phyloP scores from a whole-genome alignment of 495 filamentous ascomycete genomes.

The Trichoderma virens region DNA sequence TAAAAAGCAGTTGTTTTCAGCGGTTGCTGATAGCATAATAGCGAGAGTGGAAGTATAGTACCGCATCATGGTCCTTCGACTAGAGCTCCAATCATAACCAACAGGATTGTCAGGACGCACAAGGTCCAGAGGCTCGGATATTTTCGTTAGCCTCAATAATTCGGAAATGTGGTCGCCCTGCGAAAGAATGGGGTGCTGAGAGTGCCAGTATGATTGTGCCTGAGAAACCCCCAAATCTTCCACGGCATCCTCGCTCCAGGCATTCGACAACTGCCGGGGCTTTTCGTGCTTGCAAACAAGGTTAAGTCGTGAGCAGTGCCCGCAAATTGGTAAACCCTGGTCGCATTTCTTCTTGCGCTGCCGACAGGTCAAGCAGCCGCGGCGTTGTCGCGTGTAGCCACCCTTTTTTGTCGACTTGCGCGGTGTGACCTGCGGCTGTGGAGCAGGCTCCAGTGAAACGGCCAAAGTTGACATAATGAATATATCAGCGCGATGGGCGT shows the following conservation, averaged over 20 bases:
- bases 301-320: not conserved
- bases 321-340: not conserved
- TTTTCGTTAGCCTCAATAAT: not conserved
- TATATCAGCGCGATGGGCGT: not conserved
- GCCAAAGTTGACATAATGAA: not conserved
- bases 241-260: not conserved
- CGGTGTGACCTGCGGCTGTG: not conserved
- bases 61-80: constrained; percentile 4
- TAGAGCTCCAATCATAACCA: not conserved
- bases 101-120: not conserved
- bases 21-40: not conserved
- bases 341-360: constrained; percentile 2
- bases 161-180: not conserved
- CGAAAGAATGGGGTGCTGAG: not conserved
- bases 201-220: not conserved
- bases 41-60: not conserved
- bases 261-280: not conserved
- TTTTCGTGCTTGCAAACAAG: not conserved
- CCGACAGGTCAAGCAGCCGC: not conserved
- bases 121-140: not conserved
- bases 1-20: not conserved
- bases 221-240: not conserved
- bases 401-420: not conserved
- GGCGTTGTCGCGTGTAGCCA: constrained; percentile 1
- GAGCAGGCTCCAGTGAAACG: not conserved